These are phyloP conservation scores for Aureobasidium sp. DNA, from an alignment of 2,329 filamentous ascomycete genomes.

Conservation along the genomic window DNA sequence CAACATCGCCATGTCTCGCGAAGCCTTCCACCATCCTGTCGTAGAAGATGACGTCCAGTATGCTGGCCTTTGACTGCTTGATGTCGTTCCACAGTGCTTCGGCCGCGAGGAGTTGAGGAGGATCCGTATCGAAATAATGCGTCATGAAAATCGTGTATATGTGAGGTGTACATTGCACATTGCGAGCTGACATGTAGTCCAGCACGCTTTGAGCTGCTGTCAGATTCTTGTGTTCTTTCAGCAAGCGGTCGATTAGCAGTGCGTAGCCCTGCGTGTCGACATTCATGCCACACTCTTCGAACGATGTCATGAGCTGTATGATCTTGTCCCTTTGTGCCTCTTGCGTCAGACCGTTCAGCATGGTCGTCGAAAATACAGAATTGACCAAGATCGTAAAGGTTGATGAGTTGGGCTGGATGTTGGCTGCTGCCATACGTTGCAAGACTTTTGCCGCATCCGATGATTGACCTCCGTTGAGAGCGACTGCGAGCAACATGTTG, in stretches of 20 bases:
- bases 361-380: conserved; percentile 46
- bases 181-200: conserved; percentile 51
- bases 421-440: conserved; percentile 36
- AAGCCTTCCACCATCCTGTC: conserved; percentile 65
- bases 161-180: conserved; percentile 51
- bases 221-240: conserved; percentile 42
- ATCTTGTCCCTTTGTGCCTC: conserved; percentile 49
- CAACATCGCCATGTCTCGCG: conserved; percentile 38
- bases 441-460: conserved; percentile 34
- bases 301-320: conserved; percentile 48
- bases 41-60: conserved; percentile 55
- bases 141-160: conserved; percentile 70
- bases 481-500: conserved; percentile 28
- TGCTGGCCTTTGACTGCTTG: conserved; percentile 26
- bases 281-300: conserved; percentile 51
- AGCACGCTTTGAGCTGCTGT: conserved; percentile 54
- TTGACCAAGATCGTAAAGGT: conserved; percentile 71
- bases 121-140: conserved; percentile 51
- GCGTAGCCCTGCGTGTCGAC: conserved; percentile 59
- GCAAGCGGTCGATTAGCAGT: conserved; percentile 61
- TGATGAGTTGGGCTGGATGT: conserved; percentile 44
- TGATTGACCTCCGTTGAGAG: conserved; percentile 24
- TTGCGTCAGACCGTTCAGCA: conserved; percentile 35
- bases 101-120: conserved; percentile 54
- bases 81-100: conserved; percentile 50